Conservation (phyloP, 2,329 filamentous ascomycete species). For the Colletotrichum gigasporum region DNA sequence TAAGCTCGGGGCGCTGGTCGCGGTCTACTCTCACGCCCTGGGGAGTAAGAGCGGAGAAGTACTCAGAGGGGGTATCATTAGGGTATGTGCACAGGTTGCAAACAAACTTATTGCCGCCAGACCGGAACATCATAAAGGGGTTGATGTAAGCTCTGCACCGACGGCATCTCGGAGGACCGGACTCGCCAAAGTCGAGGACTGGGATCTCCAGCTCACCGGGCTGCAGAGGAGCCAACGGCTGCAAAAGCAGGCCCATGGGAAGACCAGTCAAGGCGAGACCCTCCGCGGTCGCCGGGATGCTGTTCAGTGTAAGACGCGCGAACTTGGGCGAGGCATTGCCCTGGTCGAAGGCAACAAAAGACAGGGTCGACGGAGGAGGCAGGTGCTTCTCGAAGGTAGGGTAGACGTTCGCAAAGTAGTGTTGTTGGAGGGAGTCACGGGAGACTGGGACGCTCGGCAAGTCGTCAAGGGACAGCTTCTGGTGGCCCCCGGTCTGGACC, state of each 20-base stretch:
- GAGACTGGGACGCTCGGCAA: constrained; percentile 90
- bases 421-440: constrained; percentile 82
- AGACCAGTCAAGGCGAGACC: constrained; percentile 82
- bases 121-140: constrained; percentile 97
- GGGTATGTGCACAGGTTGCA: constrained; percentile 99
- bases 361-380: constrained; percentile 86
- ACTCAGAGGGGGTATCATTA: constrained; percentile 91
- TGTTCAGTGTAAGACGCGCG: constrained; percentile 90
- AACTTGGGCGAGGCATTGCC: constrained; percentile 97
- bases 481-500: constrained; percentile 71
- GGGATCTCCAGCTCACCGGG: constrained; percentile 88
- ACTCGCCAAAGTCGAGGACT: constrained; percentile 93
- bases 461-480: constrained; percentile 87
- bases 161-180: constrained; percentile 88
- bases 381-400: constrained; percentile 95
- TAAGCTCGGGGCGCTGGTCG: constrained; percentile 87
- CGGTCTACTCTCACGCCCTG: constrained; percentile 89
- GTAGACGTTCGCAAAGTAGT: constrained; percentile 89
- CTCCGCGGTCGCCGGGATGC: constrained; percentile 85
- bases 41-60: constrained; percentile 91
- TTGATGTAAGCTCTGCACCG: constrained; percentile 98
- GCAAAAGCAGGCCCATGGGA: constrained; percentile 86
- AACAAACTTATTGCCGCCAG: constrained; percentile 94
- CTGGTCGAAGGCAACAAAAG: constrained; percentile 94
- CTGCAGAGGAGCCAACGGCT: constrained; percentile 85